These are phyloP conservation scores for Moricandia arvensis DNA, from an alignment of 345 rosid genomes.

Conservation along the genomic window DNA sequence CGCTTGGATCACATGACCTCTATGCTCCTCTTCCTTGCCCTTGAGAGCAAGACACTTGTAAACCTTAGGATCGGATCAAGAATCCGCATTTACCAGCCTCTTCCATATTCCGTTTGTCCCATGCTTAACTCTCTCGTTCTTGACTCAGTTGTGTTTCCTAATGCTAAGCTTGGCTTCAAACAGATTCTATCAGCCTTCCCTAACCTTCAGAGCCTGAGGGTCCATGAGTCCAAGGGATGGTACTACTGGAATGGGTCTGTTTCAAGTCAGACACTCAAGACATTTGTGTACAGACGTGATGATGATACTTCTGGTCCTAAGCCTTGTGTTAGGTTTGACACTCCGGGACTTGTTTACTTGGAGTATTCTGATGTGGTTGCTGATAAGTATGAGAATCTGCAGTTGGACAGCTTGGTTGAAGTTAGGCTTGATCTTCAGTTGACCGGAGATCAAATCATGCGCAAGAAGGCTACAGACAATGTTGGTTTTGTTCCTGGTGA, in stretches of 20 bases:
- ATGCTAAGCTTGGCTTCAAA: background rate
- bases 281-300: background rate
- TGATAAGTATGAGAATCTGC: conserved; percentile 7
- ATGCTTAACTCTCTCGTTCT: conserved; percentile 9
- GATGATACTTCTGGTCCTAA: conserved; percentile 12
- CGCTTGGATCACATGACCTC: background rate
- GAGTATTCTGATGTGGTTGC: conserved; percentile 29
- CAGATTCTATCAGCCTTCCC: conserved; percentile 16
- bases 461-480: background rate
- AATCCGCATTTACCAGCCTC: background rate
- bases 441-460: conserved; percentile 17
- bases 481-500: conserved; percentile 21
- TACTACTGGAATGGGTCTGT: conserved; percentile 20
- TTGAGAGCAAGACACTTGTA: conserved; percentile 20
- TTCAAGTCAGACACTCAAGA: background rate
- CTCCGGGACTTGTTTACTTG: conserved; percentile 25
- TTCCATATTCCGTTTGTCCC: conserved; percentile 7
- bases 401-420: conserved; percentile 24
- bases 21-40: background rate
- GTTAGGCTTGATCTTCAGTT: conserved; percentile 31
- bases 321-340: conserved; percentile 24
- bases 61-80: conserved; percentile 10
- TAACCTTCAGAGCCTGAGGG: conserved; percentile 10
- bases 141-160: conserved; percentile 11
- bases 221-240: conserved; percentile 8